Conservation (phyloP, 352 stramenopile genomes). For the Pseudoperonospora humuli region DNA sequence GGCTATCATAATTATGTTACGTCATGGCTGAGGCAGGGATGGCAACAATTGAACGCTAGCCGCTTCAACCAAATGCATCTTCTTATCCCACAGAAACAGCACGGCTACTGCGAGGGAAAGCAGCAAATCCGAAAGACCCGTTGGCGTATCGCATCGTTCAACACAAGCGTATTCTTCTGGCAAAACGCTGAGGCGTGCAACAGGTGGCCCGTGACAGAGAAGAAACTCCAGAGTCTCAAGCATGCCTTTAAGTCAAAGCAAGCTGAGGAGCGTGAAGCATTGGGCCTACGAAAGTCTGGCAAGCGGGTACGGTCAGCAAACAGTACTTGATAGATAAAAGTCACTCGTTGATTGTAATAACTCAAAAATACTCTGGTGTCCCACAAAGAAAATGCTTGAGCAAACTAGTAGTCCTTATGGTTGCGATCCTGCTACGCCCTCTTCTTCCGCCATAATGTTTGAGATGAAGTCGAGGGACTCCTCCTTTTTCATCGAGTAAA, state of each 20-base stretch:
- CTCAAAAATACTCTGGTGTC: slow-evolving; percentile 15
- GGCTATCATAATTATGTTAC: too few relatives aligned
- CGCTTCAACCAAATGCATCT: slow-evolving; percentile 70
- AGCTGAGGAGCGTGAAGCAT: slow-evolving; percentile 50
- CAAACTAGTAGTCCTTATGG: not conserved
- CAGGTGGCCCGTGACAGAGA: slow-evolving; percentile 63
- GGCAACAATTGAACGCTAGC: slow-evolving; percentile 69
- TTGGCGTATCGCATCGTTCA: slow-evolving; percentile 90
- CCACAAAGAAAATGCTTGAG: not conserved
- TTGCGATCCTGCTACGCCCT: slow-evolving; percentile 44
- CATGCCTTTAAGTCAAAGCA: slow-evolving; percentile 78
- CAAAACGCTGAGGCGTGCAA: slow-evolving; percentile 82
- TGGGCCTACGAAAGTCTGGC: slow-evolving; percentile 63
- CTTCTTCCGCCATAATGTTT: slow-evolving; percentile 86
- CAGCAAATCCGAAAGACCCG: slow-evolving; percentile 85
- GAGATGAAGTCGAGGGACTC: slow-evolving; percentile 96
- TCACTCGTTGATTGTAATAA: slow-evolving; percentile 4
- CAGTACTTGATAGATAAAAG: slow-evolving; percentile 13
- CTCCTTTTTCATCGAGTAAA: slow-evolving; percentile 92
- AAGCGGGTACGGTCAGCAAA: slow-evolving; percentile 48
- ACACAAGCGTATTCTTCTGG: slow-evolving; percentile 94
- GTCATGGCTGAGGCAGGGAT: too few relatives aligned
- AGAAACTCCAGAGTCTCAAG: slow-evolving; percentile 41
- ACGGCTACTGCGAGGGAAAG: slow-evolving; percentile 89
- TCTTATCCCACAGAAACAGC: slow-evolving; percentile 73